phyloP scores from a whole-genome alignment of 257 asterid species.

The Catharanthus roseus region DNA sequence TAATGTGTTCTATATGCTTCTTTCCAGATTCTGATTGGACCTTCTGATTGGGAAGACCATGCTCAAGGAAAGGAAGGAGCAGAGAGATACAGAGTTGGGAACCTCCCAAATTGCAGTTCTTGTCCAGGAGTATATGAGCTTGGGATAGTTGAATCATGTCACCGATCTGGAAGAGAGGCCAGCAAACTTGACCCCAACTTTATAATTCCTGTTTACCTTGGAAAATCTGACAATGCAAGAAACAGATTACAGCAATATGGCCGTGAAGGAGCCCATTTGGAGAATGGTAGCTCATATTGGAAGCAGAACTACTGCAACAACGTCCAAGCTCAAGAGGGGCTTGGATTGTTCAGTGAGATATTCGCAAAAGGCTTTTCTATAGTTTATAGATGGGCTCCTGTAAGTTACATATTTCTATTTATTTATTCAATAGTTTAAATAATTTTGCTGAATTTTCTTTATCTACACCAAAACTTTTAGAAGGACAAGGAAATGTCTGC shows the following conservation, averaged over 20 bases:
- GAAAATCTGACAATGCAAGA: constrained; percentile 86
- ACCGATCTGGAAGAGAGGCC: constrained; percentile 28
- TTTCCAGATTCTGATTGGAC: constrained; percentile 66
- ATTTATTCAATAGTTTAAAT: not conserved
- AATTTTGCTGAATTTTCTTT: not conserved
- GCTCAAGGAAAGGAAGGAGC: constrained; percentile 63
- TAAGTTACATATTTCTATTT: constrained; percentile 34
- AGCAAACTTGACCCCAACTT: constrained; percentile 46
- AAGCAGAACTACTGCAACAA: constrained; percentile 7
- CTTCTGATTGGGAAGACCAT: constrained; percentile 70
- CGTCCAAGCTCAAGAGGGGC: constrained; percentile 21
- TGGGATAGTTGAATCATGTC: constrained; percentile 40
- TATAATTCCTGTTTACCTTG: constrained; percentile 75
- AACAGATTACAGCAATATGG: constrained; percentile 86
- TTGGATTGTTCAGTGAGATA: constrained; percentile 49
- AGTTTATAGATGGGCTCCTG: constrained; percentile 89
- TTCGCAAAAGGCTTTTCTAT: constrained; percentile 65
- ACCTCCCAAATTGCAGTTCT: constrained; percentile 65
- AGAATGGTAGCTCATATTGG: constrained; percentile 34
- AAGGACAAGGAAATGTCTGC: not conserved
- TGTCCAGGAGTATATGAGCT: constrained; percentile 89
- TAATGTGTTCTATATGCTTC: constrained; percentile 13
- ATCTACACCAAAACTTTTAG: not conserved
- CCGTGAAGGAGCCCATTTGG: constrained; percentile 92
- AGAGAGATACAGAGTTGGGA: constrained; percentile 72